Base-by-base conservation (phyloP, 2,329 filamentous ascomycete genomes). In the Diaporthe longicolla region DNA sequence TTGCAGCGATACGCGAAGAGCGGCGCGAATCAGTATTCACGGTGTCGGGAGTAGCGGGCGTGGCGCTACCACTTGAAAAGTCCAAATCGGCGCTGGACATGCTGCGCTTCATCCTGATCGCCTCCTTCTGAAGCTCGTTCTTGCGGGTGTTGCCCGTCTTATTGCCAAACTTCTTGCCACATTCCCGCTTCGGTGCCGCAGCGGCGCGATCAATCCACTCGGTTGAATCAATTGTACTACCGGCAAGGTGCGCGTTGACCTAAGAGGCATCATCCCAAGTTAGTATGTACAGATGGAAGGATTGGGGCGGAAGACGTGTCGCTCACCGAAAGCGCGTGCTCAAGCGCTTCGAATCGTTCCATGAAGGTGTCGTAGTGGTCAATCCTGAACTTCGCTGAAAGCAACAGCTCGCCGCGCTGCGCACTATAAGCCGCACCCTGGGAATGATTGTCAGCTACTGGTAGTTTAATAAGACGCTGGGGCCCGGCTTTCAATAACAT, bases 241-340 rank as follows among this genome's bases (percentile, higher is more conserved):
- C 13, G 4, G 19, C 37, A 8, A 61, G 15, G 19, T 29, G 24
- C 8, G 17, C n/a, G 7, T 58, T 8, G 5, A 2, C 17, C 55
- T 58, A 24, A 6, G 8, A 37, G 21, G 9, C 26, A 58, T 37
- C 15, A 19, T 37, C 4, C 21, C 8, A n/a, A 1, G 6, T 61
- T 21, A 43, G 37, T 19, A 0, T 2, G 4, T 43, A 10, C 9
- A 13, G 4, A 4, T 0, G 0, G 13, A n/a, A 21, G 8, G 2
- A 10, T 21, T 5, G 15, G 15, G 15, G 19, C 5, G 11, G 1
- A 5, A 21, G 4, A 43, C 29, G 2, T 17, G 15, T 45, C 6
- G 21, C 37, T 63, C 1, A 63, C 58, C 58, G 8, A 11, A 1
- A 63, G n/a, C 19, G 15, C 58, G 4, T 11, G 1, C 10, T 52